A percentile compares a stretch with the other conserved stretches of the same genome.
phyloP scores from a whole-genome alignment of 192 early-diverging fungal genomes.

The Martensiomyces pterosporus region DNA sequence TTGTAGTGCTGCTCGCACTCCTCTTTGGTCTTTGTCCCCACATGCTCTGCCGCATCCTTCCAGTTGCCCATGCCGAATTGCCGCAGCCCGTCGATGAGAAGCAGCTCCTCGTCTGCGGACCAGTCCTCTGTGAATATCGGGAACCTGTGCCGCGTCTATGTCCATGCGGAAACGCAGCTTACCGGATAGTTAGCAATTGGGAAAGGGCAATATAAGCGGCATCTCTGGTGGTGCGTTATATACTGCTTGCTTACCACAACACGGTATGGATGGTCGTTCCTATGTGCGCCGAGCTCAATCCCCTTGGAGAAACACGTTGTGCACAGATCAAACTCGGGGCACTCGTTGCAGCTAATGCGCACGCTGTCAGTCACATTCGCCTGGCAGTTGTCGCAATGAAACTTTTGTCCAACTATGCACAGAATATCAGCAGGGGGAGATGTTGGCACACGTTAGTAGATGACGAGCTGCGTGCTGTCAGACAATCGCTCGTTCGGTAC shows the following conservation, averaged over 20 bases:
- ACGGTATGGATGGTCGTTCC: constrained; percentile 80
- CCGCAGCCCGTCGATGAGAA: constrained; percentile 87
- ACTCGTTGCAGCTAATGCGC: constrained; percentile 80
- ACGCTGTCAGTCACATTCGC: constrained; percentile 87
- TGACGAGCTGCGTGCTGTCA: no score
- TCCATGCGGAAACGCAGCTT: no score
- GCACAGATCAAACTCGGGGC: constrained; percentile 90
- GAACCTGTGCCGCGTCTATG: constrained; percentile 53
- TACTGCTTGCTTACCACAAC: constrained; percentile 68
- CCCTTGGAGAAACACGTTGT: constrained; percentile 90
- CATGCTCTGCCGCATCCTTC: constrained; percentile 89
- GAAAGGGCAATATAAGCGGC: no score
- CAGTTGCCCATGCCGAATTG: constrained; percentile 96
- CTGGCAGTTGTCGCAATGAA: constrained; percentile 82
- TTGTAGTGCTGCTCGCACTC: constrained; percentile 91
- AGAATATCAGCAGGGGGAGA: no score
- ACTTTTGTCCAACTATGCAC: constrained; percentile 46
- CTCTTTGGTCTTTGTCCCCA: constrained; percentile 83
- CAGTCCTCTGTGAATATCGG: constrained; percentile 88
- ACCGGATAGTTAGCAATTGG: no score
- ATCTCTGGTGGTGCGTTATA: no score
- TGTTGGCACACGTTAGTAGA: no score
- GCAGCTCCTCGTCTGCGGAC: constrained; percentile 94
- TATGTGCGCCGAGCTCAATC: constrained; percentile 74
- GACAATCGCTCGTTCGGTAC: no score